Percentiles rank a stretch among this genome's conserved stretches.
phyloP scores from a whole-genome alignment of 2,329 filamentous ascomycete species.

The Penicillium freii region DNA sequence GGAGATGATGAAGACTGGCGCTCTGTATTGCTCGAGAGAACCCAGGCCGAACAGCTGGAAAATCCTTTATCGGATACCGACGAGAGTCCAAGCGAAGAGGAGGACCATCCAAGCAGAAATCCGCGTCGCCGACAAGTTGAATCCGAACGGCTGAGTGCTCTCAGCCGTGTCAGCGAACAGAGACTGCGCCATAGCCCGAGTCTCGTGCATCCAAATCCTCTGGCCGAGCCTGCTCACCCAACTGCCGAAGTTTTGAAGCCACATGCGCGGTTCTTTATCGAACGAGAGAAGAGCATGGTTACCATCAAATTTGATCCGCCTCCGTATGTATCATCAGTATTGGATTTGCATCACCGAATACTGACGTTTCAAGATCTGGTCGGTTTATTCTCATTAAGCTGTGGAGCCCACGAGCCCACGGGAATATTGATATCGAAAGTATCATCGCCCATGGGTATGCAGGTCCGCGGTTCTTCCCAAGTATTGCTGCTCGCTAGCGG shows the following conservation, averaged over 20 bases:
- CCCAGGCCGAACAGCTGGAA: slow-evolving; percentile 29
- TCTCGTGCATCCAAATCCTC: slow-evolving; percentile 28
- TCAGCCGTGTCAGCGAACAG: slow-evolving; percentile 10
- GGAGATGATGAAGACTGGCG: slow-evolving; percentile 27
- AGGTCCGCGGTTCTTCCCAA: slow-evolving; percentile 79
- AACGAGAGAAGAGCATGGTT: slow-evolving; percentile 77
- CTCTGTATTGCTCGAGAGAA: slow-evolving; percentile 28
- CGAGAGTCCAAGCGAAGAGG: slow-evolving; percentile 32
- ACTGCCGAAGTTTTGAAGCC: slow-evolving; percentile 60
- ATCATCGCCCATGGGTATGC: slow-evolving; percentile 81
- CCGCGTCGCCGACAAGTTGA: slow-evolving; percentile 30
- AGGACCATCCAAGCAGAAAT: slow-evolving; percentile 18
- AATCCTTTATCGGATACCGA: slow-evolving; percentile 34
- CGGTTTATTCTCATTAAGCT: slow-evolving; percentile 85
- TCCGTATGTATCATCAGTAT: slow-evolving; percentile 33
- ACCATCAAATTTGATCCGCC: slow-evolving; percentile 69
- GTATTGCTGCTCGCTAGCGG: slow-evolving; percentile 28
- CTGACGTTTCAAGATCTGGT: slow-evolving; percentile 56
- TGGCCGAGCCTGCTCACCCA: slow-evolving; percentile 9
- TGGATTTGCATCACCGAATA: not conserved
- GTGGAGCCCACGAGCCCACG: slow-evolving; percentile 72
- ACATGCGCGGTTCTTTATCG: slow-evolving; percentile 80
- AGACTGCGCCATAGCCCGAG: slow-evolving; percentile 28
- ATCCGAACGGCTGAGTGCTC: slow-evolving; percentile 22
- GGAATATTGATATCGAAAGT: slow-evolving; percentile 87